Evolutionary conservation across 2,329 filamentous ascomycete species (phyloP), one percentile per base, ranked within the genome.

Genomic region (Fusarium penzigii): DNA sequence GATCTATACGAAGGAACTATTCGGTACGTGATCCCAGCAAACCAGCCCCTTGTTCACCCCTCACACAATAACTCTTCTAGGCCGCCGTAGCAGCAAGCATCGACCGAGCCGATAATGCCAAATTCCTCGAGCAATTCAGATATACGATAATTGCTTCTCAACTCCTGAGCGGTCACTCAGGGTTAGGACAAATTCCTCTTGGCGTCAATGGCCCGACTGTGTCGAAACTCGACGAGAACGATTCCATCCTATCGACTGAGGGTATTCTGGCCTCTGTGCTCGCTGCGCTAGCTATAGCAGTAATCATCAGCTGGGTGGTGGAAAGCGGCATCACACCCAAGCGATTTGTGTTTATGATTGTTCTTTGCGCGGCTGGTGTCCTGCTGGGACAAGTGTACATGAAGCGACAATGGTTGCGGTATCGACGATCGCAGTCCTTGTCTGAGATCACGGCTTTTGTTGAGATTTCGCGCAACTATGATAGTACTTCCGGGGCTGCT

Each of bases 91-190:
- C 88, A 59, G 86, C 87, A 39, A 82, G 84, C 55, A 81, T 96
- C 57, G 87, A 89, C 49, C 81, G 87, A 59, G 85, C 83, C 62
- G 92, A 96, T 63, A 95, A 92, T 68, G 82, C 87, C 61, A 87
- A 86, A 60, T 96, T 97, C 65, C 80, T 96, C 53, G 92, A 97
- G 72, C 89, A 92, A 67, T 97, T 97, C 66, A 89, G 92, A 58
- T 97, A 97, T 73, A 88, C 90, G 17, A 90, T 97, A 59, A 89
- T 97, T 66, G 92, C 92, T 46, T 97, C 92, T 17, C 92, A 96
- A 69, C 81, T 97, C 13, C 78, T 97, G 39, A 91, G 85, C 65
- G 88, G 88, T 39, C 82, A 88, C 60, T 80, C 83, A 5, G 83
- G 82, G 39, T 50, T 70, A 14, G 65, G 72, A 44, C 67, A 72